phyloP scores from a whole-genome alignment of 306 rosid species.

The Malus orientalis region DNA sequence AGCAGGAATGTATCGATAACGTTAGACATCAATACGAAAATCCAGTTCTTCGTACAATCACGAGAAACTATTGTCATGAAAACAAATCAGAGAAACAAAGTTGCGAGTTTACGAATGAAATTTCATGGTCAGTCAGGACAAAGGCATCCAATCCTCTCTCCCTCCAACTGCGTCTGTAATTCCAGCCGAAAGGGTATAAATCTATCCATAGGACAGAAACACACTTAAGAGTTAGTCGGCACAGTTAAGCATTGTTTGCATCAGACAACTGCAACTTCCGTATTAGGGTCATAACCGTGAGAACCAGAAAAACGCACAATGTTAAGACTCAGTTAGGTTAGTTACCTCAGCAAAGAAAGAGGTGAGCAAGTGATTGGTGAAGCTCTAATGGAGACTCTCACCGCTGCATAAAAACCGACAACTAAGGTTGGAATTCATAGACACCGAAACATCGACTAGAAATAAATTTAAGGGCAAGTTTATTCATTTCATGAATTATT shows the following conservation, averaged over 20 bases:
- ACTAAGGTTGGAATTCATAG: constrained; percentile 29
- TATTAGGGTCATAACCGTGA: background rate
- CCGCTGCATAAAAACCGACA: constrained; percentile 45
- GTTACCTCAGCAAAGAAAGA: constrained; percentile 55
- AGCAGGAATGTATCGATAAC: background rate
- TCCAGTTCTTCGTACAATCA: background rate
- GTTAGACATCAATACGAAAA: background rate
- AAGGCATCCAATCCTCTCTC: background rate
- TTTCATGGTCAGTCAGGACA: background rate
- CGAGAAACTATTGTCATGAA: background rate
- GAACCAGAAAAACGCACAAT: background rate
- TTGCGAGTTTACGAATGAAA: background rate
- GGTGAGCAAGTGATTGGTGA: constrained; percentile 29
- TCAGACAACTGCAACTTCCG: background rate
- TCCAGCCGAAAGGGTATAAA: background rate
- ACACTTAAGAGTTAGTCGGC: background rate
- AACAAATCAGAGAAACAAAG: background rate
- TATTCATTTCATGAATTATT: constrained; percentile 22
- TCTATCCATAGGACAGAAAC: constrained; percentile 16
- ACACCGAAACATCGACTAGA: constrained; percentile 4
- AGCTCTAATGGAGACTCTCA: constrained; percentile 35
- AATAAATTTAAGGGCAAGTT: background rate
- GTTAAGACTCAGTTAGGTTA: constrained; percentile 31
- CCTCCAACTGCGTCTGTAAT: constrained; percentile 1
- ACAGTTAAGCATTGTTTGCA: constrained; percentile 9